phyloP scores from a whole-genome alignment of 2,329 filamentous ascomycete species.

The Aschersonia sp. region DNA sequence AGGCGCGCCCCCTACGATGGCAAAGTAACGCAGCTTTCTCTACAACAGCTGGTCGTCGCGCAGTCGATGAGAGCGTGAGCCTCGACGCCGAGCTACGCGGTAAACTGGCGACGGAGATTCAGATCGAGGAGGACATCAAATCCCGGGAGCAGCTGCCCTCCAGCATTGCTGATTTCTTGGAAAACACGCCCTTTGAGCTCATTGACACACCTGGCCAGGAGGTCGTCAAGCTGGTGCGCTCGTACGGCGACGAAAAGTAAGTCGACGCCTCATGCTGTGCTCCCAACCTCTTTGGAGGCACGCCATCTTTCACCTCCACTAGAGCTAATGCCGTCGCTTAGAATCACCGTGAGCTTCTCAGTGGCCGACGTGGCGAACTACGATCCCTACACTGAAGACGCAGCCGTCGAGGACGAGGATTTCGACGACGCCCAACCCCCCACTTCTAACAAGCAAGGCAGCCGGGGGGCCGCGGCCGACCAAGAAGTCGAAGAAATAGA shows the following conservation, averaged over 20 bases:
- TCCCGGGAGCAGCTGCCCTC: conserved; percentile 56
- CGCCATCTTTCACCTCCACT: no score
- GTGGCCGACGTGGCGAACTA: conserved; percentile 25
- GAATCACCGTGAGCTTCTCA: conserved; percentile 29
- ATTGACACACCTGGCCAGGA: conserved; percentile 73
- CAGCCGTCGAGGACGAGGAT: conserved; percentile 24
- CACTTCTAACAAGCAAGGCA: conserved; percentile 31
- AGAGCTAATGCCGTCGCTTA: conserved; percentile 6
- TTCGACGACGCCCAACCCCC: conserved; percentile 31
- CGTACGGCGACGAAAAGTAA: conserved; percentile 79
- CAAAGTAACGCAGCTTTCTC: conserved; percentile 32
- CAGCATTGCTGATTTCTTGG: conserved; percentile 75
- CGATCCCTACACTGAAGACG: conserved; percentile 23
- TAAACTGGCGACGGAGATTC: conserved; percentile 75
- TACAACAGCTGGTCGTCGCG: conserved; percentile 24
- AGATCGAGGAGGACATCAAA: conserved; percentile 72
- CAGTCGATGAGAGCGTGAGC: conserved; percentile 25
- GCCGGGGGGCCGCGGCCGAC: conserved; percentile 33
- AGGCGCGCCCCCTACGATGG: conserved; percentile 20
- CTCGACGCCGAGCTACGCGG: conserved; percentile 65
- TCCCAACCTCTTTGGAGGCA: no score
- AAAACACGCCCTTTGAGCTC: conserved; percentile 73
- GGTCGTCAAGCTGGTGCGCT: conserved; percentile 72
- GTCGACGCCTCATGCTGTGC: conserved; percentile 11
- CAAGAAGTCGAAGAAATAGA: conserved; percentile 26